Base-by-base conservation (phyloP, 495 filamentous ascomycete species). In the Tuber aestivum region DNA sequence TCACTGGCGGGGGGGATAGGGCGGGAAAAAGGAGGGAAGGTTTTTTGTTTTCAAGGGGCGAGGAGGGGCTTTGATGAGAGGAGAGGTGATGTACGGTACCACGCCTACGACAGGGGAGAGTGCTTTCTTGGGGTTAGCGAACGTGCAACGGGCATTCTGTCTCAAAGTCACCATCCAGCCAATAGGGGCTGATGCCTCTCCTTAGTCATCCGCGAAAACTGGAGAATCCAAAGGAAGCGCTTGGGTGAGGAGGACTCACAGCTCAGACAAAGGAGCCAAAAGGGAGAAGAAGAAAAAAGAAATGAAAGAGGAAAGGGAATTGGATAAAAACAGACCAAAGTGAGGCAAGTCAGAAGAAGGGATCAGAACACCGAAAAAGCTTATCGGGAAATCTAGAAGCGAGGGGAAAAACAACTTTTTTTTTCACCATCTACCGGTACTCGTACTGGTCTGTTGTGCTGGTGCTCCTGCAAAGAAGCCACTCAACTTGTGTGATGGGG, bases 31-130 rank as follows among this genome's bases (percentile, higher is more conserved):
- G 74, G 73, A 75, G 72, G 72, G 72, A 75, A 69, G 50, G 42
- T 50, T 76, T 76, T 76, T 79, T 79, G 78, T 79, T 79, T 79
- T 75, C 76, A 68, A 79, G 71, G 61, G 41, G 56, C 74, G 76
- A 78, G 78, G 78, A 79, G 78, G 78, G 78, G 78, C 76, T 79
- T 79, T 79, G 78, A 76, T 65, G 77, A 77, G 78, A 79, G 50
- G 78, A 65, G 56, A 65, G 27, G 56, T 65, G 56, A 65, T 65
- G 56, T 35, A 61, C 50, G 50, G 50, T 61, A 65, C 56, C 56
- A 65, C 56, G 56, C 56, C 56, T 35, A 65, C 56, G 56, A 65
- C 56, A 65, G 56, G 56, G 56, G 56, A 65, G n/a, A 65, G 27
- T 65, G 56, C 56, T 65, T 65, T 65, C 56, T 65, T 65, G 56